Evolutionary conservation across 2,329 filamentous ascomycete species (phyloP), one percentile per base, ranked within the genome.

Genomic region (Moelleriella libera): DNA sequence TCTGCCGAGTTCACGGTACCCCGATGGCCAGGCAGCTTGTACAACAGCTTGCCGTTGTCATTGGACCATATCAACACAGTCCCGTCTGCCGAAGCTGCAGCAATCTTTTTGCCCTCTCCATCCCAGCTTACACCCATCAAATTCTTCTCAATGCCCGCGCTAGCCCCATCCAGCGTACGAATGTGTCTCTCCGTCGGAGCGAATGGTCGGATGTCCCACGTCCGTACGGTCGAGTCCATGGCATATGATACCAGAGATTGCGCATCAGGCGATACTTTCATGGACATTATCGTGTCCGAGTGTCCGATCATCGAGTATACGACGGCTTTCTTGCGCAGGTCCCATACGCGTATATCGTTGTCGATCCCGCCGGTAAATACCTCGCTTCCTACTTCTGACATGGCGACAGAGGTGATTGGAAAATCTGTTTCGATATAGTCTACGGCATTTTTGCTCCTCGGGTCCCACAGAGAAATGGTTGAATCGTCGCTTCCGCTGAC

Each of bases 311-410:
- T 82, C 2, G 84, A 83, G 65, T 97, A 96, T 5, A 88, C 80
- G 3, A 94, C 78, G 6, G 83, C 78, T 65, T 94, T 88, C 70
- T 95, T 97, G 54, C 92, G 81, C 59, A 97, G 68, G 65, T 98
- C 92, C 90, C 92, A 98, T 21, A 94, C 89, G 57, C 89, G 88
- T 62, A 98, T 94, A 57, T 94, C 88, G 60, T 97, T 96, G 68
- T 97, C 92, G 55, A 98, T 96, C 28, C 89, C 86, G 44, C 90
- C 90, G 6, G 86, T 85, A 64, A 92, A 98, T 30, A 98, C 79
- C 67, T 97, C 92, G 62, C 95, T 95, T 14, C 92, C 92, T 2
- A 90, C 88, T 62, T 95, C 88, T 0, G 89, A 83, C n/a, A 97
- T 72, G 12, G 88, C 87, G 5, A 97, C 80, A 0, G 90, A 85